Evolutionary conservation across 257 asterid species (phyloP), one percentile per base, ranked within the genome.

Genomic region (Lithospermum erythrorhizon): DNA sequence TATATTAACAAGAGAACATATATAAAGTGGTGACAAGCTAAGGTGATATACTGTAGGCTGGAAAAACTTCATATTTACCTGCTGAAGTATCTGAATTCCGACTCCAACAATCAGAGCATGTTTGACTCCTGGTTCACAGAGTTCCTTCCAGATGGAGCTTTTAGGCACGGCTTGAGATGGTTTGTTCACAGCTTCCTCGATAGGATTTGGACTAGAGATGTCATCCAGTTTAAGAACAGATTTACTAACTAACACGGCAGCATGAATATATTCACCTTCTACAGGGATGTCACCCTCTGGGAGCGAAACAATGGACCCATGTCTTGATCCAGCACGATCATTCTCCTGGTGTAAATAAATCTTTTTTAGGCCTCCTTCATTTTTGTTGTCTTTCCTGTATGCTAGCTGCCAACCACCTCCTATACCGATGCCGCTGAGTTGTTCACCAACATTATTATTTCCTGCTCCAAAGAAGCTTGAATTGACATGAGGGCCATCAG

Each of bases 401-500:
- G 99, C 99, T 53, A 93, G 74, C 70, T 89, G 95, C 99, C 99
- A 93, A 35, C 99, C 99, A 9, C 96, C 95, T 16, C 99, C 97
- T 5, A 93, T 89, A 6, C 96, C 97, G 78, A 89, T 72, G 1
- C 84, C 75, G 16, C 81, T 75, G 30, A 78, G 73, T 19, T 83
- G 83, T 61, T 86, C 95, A 47, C 81, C 79, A 0, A 54, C 65
- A 41, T 55, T 11, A n/a, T 6, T 45, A 17, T 17, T 57, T 67
- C 23, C 61, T 24, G 22, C 35, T 49, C 64, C 67, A 6, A 61
- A 54, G 53, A 63, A 64, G 67, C 81, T 76, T 21, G 62, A 74
- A 57, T 45, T 64, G 45, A 71, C 29, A 25, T 37, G 76, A 0
- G 68, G 62, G 11, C 35, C 74, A 61, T 79, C 97, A 11, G 76